These are phyloP conservation scores for Trichaptum fuscoviolaceum DNA, from an alignment of 768 basidiomycete species.

Conservation along the genomic window DNA sequence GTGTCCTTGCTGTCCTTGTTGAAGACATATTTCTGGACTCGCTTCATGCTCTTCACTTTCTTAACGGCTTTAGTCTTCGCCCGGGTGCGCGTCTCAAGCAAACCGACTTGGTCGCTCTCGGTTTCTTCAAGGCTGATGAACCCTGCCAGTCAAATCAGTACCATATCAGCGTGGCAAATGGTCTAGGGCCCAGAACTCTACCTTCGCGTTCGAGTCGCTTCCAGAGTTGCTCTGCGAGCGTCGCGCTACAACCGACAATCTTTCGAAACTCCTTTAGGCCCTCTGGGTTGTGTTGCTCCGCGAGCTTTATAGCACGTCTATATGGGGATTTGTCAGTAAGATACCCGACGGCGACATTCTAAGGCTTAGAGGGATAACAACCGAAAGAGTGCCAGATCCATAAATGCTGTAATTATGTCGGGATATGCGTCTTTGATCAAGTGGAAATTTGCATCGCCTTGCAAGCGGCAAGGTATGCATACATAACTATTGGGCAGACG, in stretches of 20 bases:
- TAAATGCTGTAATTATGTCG: conserved; percentile 56
- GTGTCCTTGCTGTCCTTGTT: conserved; percentile 40
- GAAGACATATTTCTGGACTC: conserved; percentile 56
- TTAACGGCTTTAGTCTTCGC: conserved; percentile 33
- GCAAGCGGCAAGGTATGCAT: conserved; percentile 76
- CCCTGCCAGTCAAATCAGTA: conserved; percentile 24
- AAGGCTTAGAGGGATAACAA: conserved; percentile 23
- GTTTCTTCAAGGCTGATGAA: conserved; percentile 52
- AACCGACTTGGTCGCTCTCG: conserved; percentile 45
- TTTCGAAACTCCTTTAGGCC: conserved; percentile 5
- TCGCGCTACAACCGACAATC: conserved; percentile 43
- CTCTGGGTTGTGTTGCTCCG: neutral
- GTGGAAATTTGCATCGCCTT: conserved; percentile 62
- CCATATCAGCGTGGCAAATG: neutral
- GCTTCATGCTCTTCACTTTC: conserved; percentile 40
- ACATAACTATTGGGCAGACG: conserved; percentile 56
- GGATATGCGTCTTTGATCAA: conserved; percentile 59
- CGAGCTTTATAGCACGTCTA: conserved; percentile 3
- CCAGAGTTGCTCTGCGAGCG: conserved; percentile 56
- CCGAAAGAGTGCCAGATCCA: conserved; percentile 67
- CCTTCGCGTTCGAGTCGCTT: conserved; percentile 70
- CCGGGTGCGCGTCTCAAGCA: conserved; percentile 35
- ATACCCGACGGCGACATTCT: neutral
- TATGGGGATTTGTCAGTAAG: conserved; percentile 1
- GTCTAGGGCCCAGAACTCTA: conserved; percentile 18